Evolutionary conservation across 2,329 filamentous ascomycete species (phyloP).

Genomic region (Stachybotrys echinatus): DNA sequence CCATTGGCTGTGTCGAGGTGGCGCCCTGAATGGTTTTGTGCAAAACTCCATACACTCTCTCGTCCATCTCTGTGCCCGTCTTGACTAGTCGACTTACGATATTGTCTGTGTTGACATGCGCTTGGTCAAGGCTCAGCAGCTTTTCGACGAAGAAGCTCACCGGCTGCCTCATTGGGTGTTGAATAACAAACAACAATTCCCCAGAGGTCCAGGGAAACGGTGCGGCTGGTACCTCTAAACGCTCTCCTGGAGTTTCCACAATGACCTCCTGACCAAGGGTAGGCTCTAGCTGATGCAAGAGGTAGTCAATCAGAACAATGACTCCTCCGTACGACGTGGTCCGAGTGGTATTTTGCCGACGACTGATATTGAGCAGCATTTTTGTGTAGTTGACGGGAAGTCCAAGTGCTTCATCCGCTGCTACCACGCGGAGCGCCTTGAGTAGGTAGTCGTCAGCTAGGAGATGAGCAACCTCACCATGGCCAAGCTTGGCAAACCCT

Average conservation of each 20-base stretch:
- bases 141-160: conserved; percentile 59
- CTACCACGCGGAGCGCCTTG: conserved; percentile 54
- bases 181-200: conserved; percentile 42
- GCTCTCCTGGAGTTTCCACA: conserved; percentile 31
- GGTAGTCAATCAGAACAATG: conserved; percentile 41
- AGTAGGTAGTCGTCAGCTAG: conserved; percentile 57
- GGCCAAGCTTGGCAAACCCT: conserved; percentile 59
- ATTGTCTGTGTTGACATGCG: conserved; percentile 40
- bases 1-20: conserved; percentile 33
- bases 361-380: conserved; percentile 46
- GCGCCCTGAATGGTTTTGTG: conserved; percentile 46
- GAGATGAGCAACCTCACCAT: conserved; percentile 50
- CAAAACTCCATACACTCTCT: conserved; percentile 47
- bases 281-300: conserved; percentile 39
- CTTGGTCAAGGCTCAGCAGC: conserved; percentile 58
- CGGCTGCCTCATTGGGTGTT: conserved; percentile 23
- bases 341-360: conserved; percentile 41
- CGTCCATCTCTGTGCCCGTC: conserved; percentile 45
- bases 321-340: conserved; percentile 49
- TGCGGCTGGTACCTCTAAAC: conserved; percentile 26
- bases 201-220: conserved; percentile 37
- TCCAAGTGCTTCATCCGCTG: conserved; percentile 49
- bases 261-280: conserved; percentile 27
- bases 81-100: conserved; percentile 55
- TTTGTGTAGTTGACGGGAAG: conserved; percentile 50